Conservation (phyloP, 2,329 filamentous ascomycete species). For the Grosmannia clavigera region DNA sequence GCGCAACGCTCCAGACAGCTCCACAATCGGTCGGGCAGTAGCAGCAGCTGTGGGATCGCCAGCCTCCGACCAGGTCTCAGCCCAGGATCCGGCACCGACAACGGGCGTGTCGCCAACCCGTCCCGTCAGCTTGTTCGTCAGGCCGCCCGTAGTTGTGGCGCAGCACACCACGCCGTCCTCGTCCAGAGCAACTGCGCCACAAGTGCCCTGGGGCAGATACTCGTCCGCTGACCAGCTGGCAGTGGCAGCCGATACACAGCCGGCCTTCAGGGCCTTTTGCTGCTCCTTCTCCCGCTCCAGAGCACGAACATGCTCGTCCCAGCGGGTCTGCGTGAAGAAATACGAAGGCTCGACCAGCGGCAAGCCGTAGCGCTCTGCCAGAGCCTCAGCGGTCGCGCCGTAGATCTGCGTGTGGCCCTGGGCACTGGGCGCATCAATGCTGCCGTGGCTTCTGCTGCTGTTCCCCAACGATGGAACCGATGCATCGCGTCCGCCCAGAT, state of each 20-base stretch:
- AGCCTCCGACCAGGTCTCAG: slow-evolving; percentile 62
- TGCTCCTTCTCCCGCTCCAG: slow-evolving; percentile 27
- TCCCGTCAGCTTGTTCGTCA: slow-evolving; percentile 82
- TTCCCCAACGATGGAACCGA: not conserved
- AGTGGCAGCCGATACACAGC: slow-evolving; percentile 19
- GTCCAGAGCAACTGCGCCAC: slow-evolving; percentile 73
- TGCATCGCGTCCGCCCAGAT: slow-evolving; percentile 24
- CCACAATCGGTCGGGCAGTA: slow-evolving; percentile 20
- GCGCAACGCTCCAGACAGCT: slow-evolving; percentile 30
- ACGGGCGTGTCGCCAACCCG: slow-evolving; percentile 79
- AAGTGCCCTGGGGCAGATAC: slow-evolving; percentile 73
- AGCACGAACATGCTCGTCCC: slow-evolving; percentile 55
- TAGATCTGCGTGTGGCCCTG: slow-evolving; percentile 37
- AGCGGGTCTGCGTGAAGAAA: slow-evolving; percentile 64
- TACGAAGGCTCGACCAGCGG: slow-evolving; percentile 58
- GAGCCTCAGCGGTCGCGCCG: slow-evolving; percentile 50
- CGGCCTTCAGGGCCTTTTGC: too few species aligned
- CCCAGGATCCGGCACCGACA: slow-evolving; percentile 79
- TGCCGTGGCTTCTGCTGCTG: not conserved
- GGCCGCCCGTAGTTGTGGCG: slow-evolving; percentile 58
- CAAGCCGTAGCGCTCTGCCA: slow-evolving; percentile 57
- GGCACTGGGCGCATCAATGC: slow-evolving; percentile 26
- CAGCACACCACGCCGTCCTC: slow-evolving; percentile 58
- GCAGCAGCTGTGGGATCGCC: slow-evolving; percentile 20
- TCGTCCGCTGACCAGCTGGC: slow-evolving; percentile 9